Evolutionary conservation across 108 stramenopile species (phyloP).

Genomic region (Conticribra weissflogii): DNA sequence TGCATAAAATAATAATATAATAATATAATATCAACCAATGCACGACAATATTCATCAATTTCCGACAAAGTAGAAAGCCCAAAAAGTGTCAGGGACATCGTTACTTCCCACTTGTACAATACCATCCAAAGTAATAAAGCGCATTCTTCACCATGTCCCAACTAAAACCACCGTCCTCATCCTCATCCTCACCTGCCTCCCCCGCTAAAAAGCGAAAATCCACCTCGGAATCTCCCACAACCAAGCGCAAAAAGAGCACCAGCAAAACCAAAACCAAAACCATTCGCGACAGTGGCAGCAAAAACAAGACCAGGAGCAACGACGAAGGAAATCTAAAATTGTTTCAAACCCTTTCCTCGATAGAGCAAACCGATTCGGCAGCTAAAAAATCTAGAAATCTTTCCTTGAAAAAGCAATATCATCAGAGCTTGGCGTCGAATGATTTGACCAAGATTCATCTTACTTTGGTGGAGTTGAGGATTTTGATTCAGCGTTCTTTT

Average conservation of each 20-base stretch:
- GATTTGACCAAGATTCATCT: conserved; percentile 59
- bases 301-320: conserved; percentile 2
- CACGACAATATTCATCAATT: no score
- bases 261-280: no score
- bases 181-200: neutral
- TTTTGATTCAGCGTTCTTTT: conserved; percentile 70
- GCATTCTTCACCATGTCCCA: neutral
- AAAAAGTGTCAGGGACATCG: no score
- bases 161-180: neutral
- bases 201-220: neutral
- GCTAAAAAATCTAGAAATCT: conserved; percentile 22
- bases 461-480: conserved; percentile 70
- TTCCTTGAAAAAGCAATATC: conserved; percentile 1
- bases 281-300: conserved; percentile 2
- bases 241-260: neutral
- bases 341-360: conserved; percentile 35
- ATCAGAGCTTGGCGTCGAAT: conserved; percentile 48
- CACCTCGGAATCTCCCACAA: neutral
- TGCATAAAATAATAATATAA: no score
- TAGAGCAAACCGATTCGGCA: conserved; percentile 36
- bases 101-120: no score
- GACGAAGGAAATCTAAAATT: neutral
- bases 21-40: no score
- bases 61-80: no score
- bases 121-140: no score